A percentile compares a stretch with the other conserved stretches of the same genome.
These are phyloP conservation scores for Lathyrus tuberosus DNA, from an alignment of 306 rosid genomes.

Conservation along the genomic window DNA sequence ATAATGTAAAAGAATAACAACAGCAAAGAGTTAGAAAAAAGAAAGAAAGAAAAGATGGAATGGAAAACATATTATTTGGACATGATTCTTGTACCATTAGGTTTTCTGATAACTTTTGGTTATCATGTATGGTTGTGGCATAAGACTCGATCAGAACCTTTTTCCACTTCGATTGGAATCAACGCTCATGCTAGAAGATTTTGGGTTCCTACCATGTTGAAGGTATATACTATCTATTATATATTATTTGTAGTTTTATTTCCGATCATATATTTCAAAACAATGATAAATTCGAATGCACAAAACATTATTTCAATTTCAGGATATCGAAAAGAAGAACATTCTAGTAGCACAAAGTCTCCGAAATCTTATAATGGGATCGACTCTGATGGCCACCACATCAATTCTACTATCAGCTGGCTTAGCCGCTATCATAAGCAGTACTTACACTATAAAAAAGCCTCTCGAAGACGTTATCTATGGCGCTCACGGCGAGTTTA, in stretches of 20 bases:
- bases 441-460: conserved; percentile 80
- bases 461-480: conserved; percentile 70
- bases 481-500: conserved; percentile 73
- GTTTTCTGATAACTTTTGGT: conserved; percentile 46
- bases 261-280: background rate
- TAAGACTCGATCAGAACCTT: conserved; percentile 61
- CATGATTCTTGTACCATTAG: conserved; percentile 71
- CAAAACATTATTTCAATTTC: conserved; percentile 8
- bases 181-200: conserved; percentile 68
- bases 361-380: conserved; percentile 82
- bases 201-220: conserved; percentile 66
- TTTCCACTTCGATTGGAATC: conserved; percentile 69
- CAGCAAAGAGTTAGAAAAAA: background rate
- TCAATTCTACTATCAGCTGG: conserved; percentile 80
- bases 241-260: background rate
- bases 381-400: conserved; percentile 90
- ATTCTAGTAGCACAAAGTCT: conserved; percentile 82
- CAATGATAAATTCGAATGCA: background rate
- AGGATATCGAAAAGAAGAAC: conserved; percentile 95
- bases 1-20: conserved; percentile 30
- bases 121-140: conserved; percentile 85
- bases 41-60: conserved; percentile 47
- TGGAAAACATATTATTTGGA: conserved; percentile 84
- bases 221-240: conserved; percentile 23
- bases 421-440: conserved; percentile 78